Conservation (phyloP, 2,329 filamentous ascomycete genomes). For the Penicillium sp. region DNA sequence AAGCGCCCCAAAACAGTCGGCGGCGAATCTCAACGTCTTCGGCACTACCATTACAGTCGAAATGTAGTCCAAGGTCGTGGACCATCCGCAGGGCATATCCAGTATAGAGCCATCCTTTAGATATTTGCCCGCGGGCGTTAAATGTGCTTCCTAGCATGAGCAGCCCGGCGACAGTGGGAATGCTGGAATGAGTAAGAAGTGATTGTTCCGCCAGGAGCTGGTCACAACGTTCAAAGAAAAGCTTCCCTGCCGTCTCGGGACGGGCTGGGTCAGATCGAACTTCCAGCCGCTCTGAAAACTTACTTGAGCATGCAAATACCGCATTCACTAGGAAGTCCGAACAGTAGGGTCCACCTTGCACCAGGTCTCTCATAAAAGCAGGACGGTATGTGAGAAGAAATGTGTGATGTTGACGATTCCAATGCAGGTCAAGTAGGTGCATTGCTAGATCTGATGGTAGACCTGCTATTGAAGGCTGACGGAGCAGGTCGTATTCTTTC, state of each 20-base stretch:
- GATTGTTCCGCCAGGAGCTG: slow-evolving; percentile 36
- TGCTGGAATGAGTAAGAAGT: slow-evolving; percentile 35
- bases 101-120: slow-evolving; percentile 42
- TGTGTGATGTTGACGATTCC: slow-evolving; percentile 42
- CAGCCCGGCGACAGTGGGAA: slow-evolving; percentile 40
- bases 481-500: neutral
- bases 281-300: slow-evolving; percentile 41
- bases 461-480: neutral
- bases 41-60: slow-evolving; percentile 29
- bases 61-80: slow-evolving; percentile 42
- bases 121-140: slow-evolving; percentile 20
- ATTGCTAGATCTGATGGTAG: slow-evolving; percentile 28
- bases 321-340: slow-evolving; percentile 43
- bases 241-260: slow-evolving; percentile 35
- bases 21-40: slow-evolving; percentile 31
- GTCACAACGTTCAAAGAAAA: slow-evolving; percentile 42
- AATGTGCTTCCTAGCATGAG: slow-evolving; percentile 29
- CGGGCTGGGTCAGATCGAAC: slow-evolving; percentile 36
- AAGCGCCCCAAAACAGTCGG: slow-evolving; percentile 35
- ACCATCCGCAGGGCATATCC: slow-evolving; percentile 46
- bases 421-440: slow-evolving; percentile 42
- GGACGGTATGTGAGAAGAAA: slow-evolving; percentile 43
- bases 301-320: slow-evolving; percentile 43
- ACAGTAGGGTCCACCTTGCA: slow-evolving; percentile 36
- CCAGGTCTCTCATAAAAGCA: slow-evolving; percentile 39